Evolutionary conservation across 2,329 filamentous ascomycete species (phyloP).

Genomic region (Arthroderma sp.): DNA sequence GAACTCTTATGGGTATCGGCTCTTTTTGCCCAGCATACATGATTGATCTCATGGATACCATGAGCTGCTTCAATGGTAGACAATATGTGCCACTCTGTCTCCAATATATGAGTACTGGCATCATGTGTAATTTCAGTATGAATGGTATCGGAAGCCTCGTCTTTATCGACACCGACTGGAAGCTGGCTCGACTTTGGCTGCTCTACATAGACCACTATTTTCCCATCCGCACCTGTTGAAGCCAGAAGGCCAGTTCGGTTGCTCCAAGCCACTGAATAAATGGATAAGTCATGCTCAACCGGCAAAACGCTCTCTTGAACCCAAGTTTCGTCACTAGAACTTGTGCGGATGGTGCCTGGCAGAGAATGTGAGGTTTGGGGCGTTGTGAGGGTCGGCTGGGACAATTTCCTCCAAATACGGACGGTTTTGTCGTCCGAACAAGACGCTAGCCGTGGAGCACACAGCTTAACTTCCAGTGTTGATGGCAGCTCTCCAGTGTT

Average conservation of each 20-base stretch:
- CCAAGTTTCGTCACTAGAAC: slow-evolving; percentile 69
- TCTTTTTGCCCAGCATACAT: slow-evolving; percentile 73
- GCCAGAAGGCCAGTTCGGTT: slow-evolving; percentile 61
- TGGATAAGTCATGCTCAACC: slow-evolving; percentile 59
- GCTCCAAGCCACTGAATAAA: slow-evolving; percentile 83
- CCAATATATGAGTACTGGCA: neutral
- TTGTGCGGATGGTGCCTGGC: slow-evolving; percentile 77
- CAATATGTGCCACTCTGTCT: slow-evolving; percentile 58
- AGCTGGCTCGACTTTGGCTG: slow-evolving; percentile 8
- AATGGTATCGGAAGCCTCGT: neutral
- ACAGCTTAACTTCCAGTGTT: neutral
- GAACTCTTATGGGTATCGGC: neutral
- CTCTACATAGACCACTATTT: slow-evolving; percentile 68
- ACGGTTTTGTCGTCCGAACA: slow-evolving; percentile 74
- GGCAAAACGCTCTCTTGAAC: slow-evolving; percentile 65
- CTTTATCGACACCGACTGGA: slow-evolving; percentile 9
- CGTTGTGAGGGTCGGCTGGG: slow-evolving; percentile 36
- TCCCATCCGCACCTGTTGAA: slow-evolving; percentile 80
- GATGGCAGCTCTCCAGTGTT: slow-evolving; percentile 13
- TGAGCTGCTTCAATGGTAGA: slow-evolving; percentile 62
- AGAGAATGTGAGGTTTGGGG: slow-evolving; percentile 41
- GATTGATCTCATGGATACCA: slow-evolving; percentile 88
- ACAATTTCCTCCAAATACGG: slow-evolving; percentile 59
- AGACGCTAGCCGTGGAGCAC: slow-evolving; percentile 55
- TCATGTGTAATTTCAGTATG: neutral